Conservation (phyloP, 2,329 filamentous ascomycete genomes). For the Purpureocillium takamizusanense region DNA sequence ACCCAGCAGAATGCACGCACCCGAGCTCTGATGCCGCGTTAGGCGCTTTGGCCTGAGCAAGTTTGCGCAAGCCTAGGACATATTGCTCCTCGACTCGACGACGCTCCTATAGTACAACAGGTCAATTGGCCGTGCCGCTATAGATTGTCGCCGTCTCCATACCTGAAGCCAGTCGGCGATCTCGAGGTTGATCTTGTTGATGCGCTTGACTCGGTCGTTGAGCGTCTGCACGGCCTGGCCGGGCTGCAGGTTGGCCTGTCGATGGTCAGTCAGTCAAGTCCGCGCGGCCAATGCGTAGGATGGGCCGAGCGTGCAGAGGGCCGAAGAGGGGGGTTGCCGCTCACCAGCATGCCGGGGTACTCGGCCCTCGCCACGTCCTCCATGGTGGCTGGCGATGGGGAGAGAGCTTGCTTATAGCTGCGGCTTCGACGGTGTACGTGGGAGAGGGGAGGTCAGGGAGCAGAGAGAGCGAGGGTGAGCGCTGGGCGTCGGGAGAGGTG, state of each 20-base stretch:
- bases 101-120: slow-evolving; percentile 58
- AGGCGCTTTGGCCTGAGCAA: slow-evolving; percentile 64
- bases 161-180: slow-evolving; percentile 97
- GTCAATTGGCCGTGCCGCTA: not conserved
- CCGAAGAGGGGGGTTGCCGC: slow-evolving; percentile 18
- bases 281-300: too few relatives aligned
- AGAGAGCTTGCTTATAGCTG: too few relatives aligned
- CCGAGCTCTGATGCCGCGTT: slow-evolving; percentile 76
- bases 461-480: too few relatives aligned
- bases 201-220: slow-evolving; percentile 79
- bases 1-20: slow-evolving; percentile 41
- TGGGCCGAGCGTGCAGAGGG: not conserved
- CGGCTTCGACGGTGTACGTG: too few relatives aligned
- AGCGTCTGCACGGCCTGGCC: slow-evolving; percentile 72
- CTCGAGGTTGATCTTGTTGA: slow-evolving; percentile 76
- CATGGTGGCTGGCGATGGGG: slow-evolving; percentile 39
- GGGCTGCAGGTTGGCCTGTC: slow-evolving; percentile 71
- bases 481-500: too few relatives aligned
- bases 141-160: slow-evolving; percentile 23
- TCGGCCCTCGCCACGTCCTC: slow-evolving; percentile 76
- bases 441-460: too few relatives aligned
- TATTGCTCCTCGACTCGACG: slow-evolving; percentile 88
- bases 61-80: slow-evolving; percentile 69
- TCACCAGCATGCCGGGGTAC: slow-evolving; percentile 91
- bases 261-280: slow-evolving; percentile 3